Evolutionary conservation across 2,329 filamentous ascomycete genomes (phyloP).

Genomic region (Botrytis deweyae): DNA sequence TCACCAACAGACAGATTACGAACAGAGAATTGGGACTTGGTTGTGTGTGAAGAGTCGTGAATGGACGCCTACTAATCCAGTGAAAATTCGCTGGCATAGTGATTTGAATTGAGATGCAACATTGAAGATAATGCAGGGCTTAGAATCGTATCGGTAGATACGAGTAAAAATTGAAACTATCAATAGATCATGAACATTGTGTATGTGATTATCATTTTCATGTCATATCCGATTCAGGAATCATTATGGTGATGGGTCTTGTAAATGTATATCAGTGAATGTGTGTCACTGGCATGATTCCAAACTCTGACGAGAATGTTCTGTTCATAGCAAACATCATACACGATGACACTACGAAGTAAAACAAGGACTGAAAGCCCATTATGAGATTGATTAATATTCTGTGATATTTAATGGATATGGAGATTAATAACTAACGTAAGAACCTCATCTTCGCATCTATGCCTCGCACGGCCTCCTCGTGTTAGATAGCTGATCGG

Average conservation of each 20-base stretch:
- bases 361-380: not conserved
- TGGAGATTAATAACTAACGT: too few relatives aligned
- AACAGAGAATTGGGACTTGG: conserved; percentile 10
- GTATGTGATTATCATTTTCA: rapidly evolving
- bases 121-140: too few relatives aligned
- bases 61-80: conserved; percentile 12
- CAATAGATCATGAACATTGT: not conserved
- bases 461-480: not conserved
- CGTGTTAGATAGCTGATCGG: not conserved
- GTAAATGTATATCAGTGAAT: too few relatives aligned
- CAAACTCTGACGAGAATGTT: not conserved
- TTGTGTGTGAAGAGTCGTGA: conserved; percentile 15
- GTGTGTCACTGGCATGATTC: too few relatives aligned
- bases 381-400: not conserved
- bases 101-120: not conserved
- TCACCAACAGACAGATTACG: not conserved
- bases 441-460: not conserved
- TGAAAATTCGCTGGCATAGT: conserved; percentile 7
- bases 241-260: too few relatives aligned
- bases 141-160: not conserved
- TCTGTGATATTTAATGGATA: not conserved
- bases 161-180: not conserved
- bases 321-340: not conserved
- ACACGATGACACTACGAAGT: not conserved
- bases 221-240: not conserved